Base-by-base conservation (phyloP, 495 filamentous ascomycete genomes). In the Letharia columbiana region DNA sequence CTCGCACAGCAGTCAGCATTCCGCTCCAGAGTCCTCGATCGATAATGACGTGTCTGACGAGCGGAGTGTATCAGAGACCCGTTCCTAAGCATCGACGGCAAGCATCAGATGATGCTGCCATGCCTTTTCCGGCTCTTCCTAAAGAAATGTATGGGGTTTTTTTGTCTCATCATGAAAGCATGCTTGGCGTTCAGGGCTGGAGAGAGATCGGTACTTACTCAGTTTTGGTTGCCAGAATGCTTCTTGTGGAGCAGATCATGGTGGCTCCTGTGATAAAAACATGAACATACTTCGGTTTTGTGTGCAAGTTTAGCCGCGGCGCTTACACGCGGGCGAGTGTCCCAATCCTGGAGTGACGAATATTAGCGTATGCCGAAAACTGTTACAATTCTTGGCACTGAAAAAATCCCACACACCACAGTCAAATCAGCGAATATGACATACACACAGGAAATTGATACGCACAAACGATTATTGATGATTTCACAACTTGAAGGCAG, bases 41-140 rank as follows among this genome's bases (percentile, higher is more conserved):
- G n/a, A 12, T 12, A 0, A 6, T 1, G 20, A n/a, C 3, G 23
- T 28, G 23, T 28, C 23, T 28, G 23, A 47, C 45, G n/a, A 47
- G 8, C 45, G n/a, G 18, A 13, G 18, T 41, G 56, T 49, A 44
- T 71, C 70, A 71, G 70, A 70, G 68, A 70, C 67, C 70, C 70
- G 44, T 0, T 65, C 58, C 61, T 71, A 71, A 71, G 70, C 70
- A 71, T 71, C 70, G 70, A 71, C 70, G 60, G 62, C 63, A 47
- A 64, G 50, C 58, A 71, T 68, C 35, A 47, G 44, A 42, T 41
- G 63, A 64, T 23, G 35, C 70, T 65, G 61, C 68, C 64, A 72
- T 72, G 31, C 70, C 70, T 72, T 69, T 72, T 72, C 68, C 70
- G 70, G 70, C 70, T 72, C 70, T 72, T 72, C 70, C 70, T 72